Evolutionary conservation across 2,329 filamentous ascomycete genomes (phyloP).

Genomic region (Huntiella bhutanensis): DNA sequence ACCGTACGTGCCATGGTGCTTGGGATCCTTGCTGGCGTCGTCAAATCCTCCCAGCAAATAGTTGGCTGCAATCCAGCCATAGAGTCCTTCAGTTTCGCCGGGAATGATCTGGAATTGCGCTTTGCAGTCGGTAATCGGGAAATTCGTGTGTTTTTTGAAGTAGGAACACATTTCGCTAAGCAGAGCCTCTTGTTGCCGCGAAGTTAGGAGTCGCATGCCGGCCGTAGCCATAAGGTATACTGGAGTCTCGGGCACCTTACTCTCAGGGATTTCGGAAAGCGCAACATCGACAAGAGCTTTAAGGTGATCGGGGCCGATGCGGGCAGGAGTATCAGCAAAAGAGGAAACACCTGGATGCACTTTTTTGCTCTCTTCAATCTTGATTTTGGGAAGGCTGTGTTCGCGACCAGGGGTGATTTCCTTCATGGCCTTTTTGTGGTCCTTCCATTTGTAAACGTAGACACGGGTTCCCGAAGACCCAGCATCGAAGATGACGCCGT

Average conservation of each 20-base stretch:
- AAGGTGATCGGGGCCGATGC: slow-evolving; percentile 68
- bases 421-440: slow-evolving; percentile 35
- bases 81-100: slow-evolving; percentile 86
- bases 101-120: slow-evolving; percentile 86
- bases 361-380: slow-evolving; percentile 81
- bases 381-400: slow-evolving; percentile 55
- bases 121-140: slow-evolving; percentile 75
- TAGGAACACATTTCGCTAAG: slow-evolving; percentile 69
- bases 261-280: slow-evolving; percentile 52
- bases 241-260: slow-evolving; percentile 66
- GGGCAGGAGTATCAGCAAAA: slow-evolving; percentile 58
- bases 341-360: slow-evolving; percentile 84
- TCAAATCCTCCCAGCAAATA: slow-evolving; percentile 80
- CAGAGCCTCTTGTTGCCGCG: slow-evolving; percentile 51
- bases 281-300: slow-evolving; percentile 66
- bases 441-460: slow-evolving; percentile 87
- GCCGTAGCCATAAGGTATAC: slow-evolving; percentile 92
- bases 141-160: slow-evolving; percentile 55
- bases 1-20: slow-evolving; percentile 76
- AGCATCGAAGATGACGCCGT: slow-evolving; percentile 92
- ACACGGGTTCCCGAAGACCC: slow-evolving; percentile 92
- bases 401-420: slow-evolving; percentile 24
- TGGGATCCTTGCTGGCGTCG: slow-evolving; percentile 58
- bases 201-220: slow-evolving; percentile 72
- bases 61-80: slow-evolving; percentile 95